Conservation (phyloP, 108 stramenopile species). For the Licmophora abbreviata region DNA sequence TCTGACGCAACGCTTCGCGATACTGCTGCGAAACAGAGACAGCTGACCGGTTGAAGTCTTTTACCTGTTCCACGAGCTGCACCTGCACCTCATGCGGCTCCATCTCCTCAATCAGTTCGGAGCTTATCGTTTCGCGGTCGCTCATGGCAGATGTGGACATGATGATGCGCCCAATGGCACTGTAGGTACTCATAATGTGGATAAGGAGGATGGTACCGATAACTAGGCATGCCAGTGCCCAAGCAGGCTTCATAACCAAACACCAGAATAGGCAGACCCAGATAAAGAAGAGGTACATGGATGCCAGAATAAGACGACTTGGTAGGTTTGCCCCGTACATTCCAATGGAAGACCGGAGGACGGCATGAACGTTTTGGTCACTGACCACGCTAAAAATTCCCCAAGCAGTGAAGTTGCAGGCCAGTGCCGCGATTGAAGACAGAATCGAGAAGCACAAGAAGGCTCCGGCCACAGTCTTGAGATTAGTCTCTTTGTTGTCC, state of each 20-base stretch:
- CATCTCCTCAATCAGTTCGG: neutral
- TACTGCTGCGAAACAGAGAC: neutral
- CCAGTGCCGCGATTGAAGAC: constrained; percentile 14
- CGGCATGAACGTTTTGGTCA: constrained; percentile 12
- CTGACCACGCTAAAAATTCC: constrained; percentile 18
- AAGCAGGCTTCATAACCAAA: neutral
- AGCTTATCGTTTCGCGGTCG: constrained; percentile 6
- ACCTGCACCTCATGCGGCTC: neutral
- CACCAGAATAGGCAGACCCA: constrained; percentile 17
- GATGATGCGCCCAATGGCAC: constrained; percentile 18
- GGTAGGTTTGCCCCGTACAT: constrained; percentile 28
- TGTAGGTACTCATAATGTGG: constrained; percentile 15
- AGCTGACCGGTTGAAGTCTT: neutral
- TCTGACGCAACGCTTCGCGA: neutral
- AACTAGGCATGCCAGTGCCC: neutral
- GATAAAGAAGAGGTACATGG: constrained; percentile 26
- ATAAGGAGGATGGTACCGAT: constrained; percentile 4
- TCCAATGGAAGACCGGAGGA: constrained; percentile 19
- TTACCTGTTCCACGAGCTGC: neutral
- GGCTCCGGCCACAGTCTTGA: constrained; percentile 15
- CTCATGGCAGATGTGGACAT: constrained; percentile 22
- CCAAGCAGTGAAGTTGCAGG: constrained; percentile 30
- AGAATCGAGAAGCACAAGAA: constrained; percentile 15
- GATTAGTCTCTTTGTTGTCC: constrained; percentile 5
- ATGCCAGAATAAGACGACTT: constrained; percentile 12